Evolutionary conservation across 2,329 filamentous ascomycete genomes (phyloP), one percentile per base, ranked within the genome.

Genomic region (Tolypocladium guangdongense): DNA sequence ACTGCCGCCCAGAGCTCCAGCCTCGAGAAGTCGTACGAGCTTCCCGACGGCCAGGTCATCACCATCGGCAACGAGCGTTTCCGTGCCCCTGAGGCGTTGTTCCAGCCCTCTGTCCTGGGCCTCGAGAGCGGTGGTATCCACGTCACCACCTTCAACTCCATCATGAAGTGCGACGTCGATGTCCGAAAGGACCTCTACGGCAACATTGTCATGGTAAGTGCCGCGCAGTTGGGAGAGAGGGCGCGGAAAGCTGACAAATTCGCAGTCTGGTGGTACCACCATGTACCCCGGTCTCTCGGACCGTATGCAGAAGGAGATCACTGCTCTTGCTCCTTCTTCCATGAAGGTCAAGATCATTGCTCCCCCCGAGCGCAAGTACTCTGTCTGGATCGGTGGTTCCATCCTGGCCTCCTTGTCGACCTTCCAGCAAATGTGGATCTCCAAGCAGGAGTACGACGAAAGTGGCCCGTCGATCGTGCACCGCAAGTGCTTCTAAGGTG

Each of bases 361-460:
- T 80, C 93, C 93, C 68, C 93, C 93, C 66, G 93, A 99, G 88
- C 90, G 93, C 80, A 99, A 99, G 86, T 99, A 99, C 90, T 97
- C 93, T 62, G 93, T 99, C 83, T 99, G 93, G 93, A 99, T 99
- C 76, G 93, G 93, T 93, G 93, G 93, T 85, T 99, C 93, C 77
- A 99, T 99, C 80, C 81, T 99, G 71, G 93, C 93, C 68, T 99
- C 93, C 62, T 88, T 99, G 70, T 99, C 93, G 66, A 99, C 93
- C 78, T 99, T 99, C 92, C 93, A 99, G 84, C 93, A 99, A 82
- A 99, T 99, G 93, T 99, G 93, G 93, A 97, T 99, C 86, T 99
- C 93, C 70, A 99, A 99, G 90, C 93, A 99, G 82, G 92, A 97
- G 84, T 97, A 97, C 86, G 93, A 99, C 82, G 93, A 97, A 90